Conservation (phyloP, 306 rosid species). For the Cucumis melo region DNA sequence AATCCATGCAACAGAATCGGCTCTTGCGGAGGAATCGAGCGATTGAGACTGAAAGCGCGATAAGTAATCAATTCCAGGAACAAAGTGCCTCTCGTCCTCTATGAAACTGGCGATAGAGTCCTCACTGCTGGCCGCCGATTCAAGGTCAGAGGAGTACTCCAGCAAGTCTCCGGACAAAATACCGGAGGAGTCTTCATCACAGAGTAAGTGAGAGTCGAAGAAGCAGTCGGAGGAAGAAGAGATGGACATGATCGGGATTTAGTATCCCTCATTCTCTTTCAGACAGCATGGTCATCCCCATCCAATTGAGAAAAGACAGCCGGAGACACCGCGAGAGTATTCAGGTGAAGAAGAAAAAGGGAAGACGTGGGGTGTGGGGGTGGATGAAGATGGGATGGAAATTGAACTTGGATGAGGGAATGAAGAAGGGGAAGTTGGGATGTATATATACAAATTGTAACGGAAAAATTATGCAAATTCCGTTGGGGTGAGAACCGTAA, state of each 20-base stretch:
- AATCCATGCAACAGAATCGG: slow-evolving; percentile 91
- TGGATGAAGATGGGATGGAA: not conserved
- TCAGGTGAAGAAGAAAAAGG: not conserved
- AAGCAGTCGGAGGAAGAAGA: slow-evolving; percentile 54
- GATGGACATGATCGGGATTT: slow-evolving; percentile 48
- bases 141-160: slow-evolving; percentile 47
- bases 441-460: slow-evolving; percentile 6
- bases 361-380: not conserved
- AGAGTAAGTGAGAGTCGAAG: slow-evolving; percentile 40
- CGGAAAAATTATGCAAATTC: not conserved
- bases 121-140: slow-evolving; percentile 29
- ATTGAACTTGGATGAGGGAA: not conserved
- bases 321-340: not conserved
- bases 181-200: slow-evolving; percentile 54
- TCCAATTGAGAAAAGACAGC: not conserved
- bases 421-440: not conserved
- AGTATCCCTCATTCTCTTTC: slow-evolving; percentile 36
- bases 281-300: not conserved
- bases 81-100: slow-evolving; percentile 62
- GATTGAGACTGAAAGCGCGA: slow-evolving; percentile 46
- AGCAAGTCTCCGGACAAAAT: slow-evolving; percentile 50
- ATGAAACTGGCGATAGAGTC: slow-evolving; percentile 69
- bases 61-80: slow-evolving; percentile 64
- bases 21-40: slow-evolving; percentile 62
- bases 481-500: not conserved